Evolutionary conservation across 129 eudicot species (phyloP).

Genomic region (Chrysanthemum seticuspe): DNA sequence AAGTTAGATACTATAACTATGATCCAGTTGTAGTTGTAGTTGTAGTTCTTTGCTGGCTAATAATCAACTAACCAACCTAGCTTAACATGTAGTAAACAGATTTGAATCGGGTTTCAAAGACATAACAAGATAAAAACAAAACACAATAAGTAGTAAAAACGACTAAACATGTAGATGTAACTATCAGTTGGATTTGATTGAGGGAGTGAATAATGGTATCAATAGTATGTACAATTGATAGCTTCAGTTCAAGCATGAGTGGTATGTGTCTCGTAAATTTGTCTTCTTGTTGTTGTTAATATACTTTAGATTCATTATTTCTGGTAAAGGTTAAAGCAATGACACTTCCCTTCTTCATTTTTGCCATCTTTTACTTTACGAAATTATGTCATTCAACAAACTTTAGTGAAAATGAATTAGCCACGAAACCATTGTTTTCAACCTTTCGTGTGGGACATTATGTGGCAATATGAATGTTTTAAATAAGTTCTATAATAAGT

Average conservation of each 20-base stretch:
- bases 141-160: neutral
- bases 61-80: no score
- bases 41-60: no score
- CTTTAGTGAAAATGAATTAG: no score
- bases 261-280: constrained; percentile 10
- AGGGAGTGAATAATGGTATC: neutral
- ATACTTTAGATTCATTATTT: constrained; percentile 19
- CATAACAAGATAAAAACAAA: neutral
- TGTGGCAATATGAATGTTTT: no score
- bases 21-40: no score
- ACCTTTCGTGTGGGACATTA: no score
- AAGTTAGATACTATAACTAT: no score
- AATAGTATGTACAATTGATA: constrained; percentile 18
- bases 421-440: no score
- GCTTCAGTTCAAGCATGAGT: constrained; percentile 20
- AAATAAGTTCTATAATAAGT: no score
- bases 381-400: no score
- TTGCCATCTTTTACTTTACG: no score
- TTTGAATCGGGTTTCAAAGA: neutral
- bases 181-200: constrained; percentile 21
- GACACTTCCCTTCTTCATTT: neutral
- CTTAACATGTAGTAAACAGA: no score
- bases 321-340: constrained; percentile 15
- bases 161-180: constrained; percentile 3
- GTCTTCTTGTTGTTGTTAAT: constrained; percentile 28